Evolutionary conservation across 768 basidiomycete genomes (phyloP), one percentile per base, ranked within the genome.

Genomic region (Termitomyces sp.): DNA sequence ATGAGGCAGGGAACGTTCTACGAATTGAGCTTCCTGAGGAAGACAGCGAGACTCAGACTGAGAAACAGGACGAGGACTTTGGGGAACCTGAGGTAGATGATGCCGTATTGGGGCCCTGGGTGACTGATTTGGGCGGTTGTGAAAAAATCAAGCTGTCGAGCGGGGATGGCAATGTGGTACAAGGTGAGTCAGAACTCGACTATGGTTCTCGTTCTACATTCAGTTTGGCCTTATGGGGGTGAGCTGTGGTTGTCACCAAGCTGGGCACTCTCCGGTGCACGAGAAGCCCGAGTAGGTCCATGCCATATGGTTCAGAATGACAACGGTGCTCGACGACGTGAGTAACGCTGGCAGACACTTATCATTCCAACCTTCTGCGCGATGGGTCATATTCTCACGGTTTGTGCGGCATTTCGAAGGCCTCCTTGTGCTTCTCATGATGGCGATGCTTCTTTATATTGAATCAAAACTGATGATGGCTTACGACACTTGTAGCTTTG

Each of bases 1-100:
- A 95, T 68, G 84, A 77, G 35, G 73, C 79, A 3, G 94, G 94
- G 27, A 87, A 86, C 58, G 76, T 95, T 36, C 63, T 93, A 20
- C 76, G 82, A 44, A 75, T 94, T 39, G 84, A 91, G 63, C 63
- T 94, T 51, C 71, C 77, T 15, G 80, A 85, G 53, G 81, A 79
- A 39, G 78, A 80, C 20, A 76, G 78, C 29, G 76, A 76, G 60
- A 35, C 55, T n/a, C 60, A 44, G 29, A 64, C 54, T 36, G 55
- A 58, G 18, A 57, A 53, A 48, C 57, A 76, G 48, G 67, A 73
- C 60, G 77, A 79, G 63, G 81, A 81, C 39, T 68, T 79, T 47
- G 60, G 66, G 5, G 68, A 66, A n/a, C 66, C 72, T 9, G 66
- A 68, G 54, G 57, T 77, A 35, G 73, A 71, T 32, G 59, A 50